These are phyloP conservation scores for Sugiyamaella pinicola DNA, from an alignment of 1,139 yeast genomes.

Conservation along the genomic window DNA sequence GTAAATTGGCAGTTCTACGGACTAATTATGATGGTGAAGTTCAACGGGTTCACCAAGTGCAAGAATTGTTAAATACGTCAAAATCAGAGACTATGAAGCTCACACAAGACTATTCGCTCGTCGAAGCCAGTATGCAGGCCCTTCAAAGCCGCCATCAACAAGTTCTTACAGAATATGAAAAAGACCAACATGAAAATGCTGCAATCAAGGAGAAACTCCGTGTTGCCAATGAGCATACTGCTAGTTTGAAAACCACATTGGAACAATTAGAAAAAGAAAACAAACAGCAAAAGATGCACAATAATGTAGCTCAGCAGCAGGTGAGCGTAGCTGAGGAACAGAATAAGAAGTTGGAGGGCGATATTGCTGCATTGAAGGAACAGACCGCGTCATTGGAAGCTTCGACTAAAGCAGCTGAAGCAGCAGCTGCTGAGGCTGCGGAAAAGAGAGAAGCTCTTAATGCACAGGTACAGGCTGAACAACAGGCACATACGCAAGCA, in stretches of 20 bases:
- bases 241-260: constrained; percentile 58
- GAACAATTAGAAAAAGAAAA: constrained; percentile 55
- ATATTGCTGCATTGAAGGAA: constrained; percentile 44
- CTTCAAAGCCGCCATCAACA: constrained; percentile 68
- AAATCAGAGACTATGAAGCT: constrained; percentile 71
- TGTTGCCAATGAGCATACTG: constrained; percentile 64
- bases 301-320: constrained; percentile 69
- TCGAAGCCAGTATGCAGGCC: constrained; percentile 80
- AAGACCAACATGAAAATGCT: constrained; percentile 66
- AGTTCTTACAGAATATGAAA: constrained; percentile 60
- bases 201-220: constrained; percentile 66
- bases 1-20: constrained; percentile 65
- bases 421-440: constrained; percentile 29
- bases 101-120: constrained; percentile 71
- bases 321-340: constrained; percentile 59
- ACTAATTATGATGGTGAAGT: constrained; percentile 78
- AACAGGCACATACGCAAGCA: background rate
- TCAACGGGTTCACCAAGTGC: constrained; percentile 62
- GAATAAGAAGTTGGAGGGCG: constrained; percentile 50
- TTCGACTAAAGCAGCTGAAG: constrained; percentile 41
- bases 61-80: constrained; percentile 58
- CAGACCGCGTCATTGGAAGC: constrained; percentile 43
- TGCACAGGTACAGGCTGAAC: background rate
- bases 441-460: constrained; percentile 5
- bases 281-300: constrained; percentile 62